Conservation (phyloP, 2,329 filamentous ascomycete genomes). For the Talaromyces marneffei region DNA sequence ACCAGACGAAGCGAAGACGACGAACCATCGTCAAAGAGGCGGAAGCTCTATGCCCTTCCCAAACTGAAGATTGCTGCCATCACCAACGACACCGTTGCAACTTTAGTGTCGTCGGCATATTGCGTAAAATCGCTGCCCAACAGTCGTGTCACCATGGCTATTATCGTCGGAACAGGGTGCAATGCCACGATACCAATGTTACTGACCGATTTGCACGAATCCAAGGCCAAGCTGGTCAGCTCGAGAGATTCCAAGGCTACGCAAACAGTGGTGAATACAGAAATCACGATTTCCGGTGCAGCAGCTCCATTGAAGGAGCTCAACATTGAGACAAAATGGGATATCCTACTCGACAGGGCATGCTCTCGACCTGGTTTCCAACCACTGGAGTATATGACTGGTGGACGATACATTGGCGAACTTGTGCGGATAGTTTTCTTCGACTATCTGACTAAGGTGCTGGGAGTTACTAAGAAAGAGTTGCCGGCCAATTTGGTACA, state of each 20-base stretch:
- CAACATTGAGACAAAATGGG: slow-evolving; percentile 63
- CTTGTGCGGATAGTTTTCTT: slow-evolving; percentile 65
- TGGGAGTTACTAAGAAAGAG: slow-evolving; percentile 31
- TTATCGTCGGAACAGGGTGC: slow-evolving; percentile 75
- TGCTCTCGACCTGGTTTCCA: slow-evolving; percentile 71
- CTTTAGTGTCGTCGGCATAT: slow-evolving; percentile 70
- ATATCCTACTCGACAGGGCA: slow-evolving; percentile 58
- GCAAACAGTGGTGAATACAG: slow-evolving; percentile 74
- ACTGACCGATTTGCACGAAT: slow-evolving; percentile 55
- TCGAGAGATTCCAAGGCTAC: slow-evolving; percentile 47
- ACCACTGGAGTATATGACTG: slow-evolving; percentile 78
- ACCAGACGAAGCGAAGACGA: slow-evolving; percentile 35
- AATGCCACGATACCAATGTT: slow-evolving; percentile 74
- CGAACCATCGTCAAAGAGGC: slow-evolving; percentile 40
- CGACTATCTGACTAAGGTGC: slow-evolving; percentile 54
- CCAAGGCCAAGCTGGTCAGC: slow-evolving; percentile 53
- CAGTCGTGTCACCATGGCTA: slow-evolving; percentile 67
- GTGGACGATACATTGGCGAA: slow-evolving; percentile 71
- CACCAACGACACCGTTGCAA: slow-evolving; percentile 75
- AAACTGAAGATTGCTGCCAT: slow-evolving; percentile 67
- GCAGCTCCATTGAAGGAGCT: slow-evolving; percentile 58
- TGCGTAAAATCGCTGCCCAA: slow-evolving; percentile 56
- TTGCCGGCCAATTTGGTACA: slow-evolving; percentile 53
- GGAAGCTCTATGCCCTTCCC: slow-evolving; percentile 51
- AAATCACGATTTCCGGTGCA: slow-evolving; percentile 75